Percentiles rank a stretch among this genome's conserved stretches.
Evolutionary conservation across 345 rosid species (phyloP).

Genomic region (Eucalyptus regnans): DNA sequence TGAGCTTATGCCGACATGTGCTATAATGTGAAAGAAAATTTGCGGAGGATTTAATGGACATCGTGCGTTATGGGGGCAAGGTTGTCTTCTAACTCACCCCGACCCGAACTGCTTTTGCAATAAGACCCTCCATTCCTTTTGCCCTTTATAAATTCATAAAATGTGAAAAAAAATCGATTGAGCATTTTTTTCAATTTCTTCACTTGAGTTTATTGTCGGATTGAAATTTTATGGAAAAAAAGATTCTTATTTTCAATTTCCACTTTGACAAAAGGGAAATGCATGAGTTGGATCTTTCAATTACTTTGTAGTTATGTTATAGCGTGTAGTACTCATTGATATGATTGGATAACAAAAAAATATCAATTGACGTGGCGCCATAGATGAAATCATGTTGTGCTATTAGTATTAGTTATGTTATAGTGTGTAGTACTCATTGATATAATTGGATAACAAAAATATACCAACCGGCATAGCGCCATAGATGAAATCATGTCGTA

Average conservation of each 20-base stretch:
- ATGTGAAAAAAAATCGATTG: not conserved
- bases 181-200: too few relatives aligned
- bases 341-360: too few relatives aligned
- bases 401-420: too few relatives aligned
- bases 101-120: not conserved
- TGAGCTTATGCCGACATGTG: too few relatives aligned
- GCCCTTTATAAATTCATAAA: not conserved
- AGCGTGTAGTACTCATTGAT: not conserved
- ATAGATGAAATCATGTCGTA: too few relatives aligned
- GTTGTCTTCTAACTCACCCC: not conserved
- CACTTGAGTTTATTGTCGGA: not conserved
- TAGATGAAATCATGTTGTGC: not conserved
- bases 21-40: too few relatives aligned
- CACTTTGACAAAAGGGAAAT: not conserved
- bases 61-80: too few relatives aligned
- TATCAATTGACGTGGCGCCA: rapidly evolving
- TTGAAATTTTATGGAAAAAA: not conserved
- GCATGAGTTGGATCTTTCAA: not conserved
- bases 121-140: not conserved
- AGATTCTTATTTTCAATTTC: not conserved
- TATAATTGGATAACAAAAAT: too few relatives aligned
- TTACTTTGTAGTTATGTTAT: too few relatives aligned
- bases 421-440: too few relatives aligned
- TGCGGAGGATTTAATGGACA: too few relatives aligned
- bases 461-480: too few relatives aligned